phyloP scores from a whole-genome alignment of 805 yeast genomes.

The Kluyveromyces lactis region DNA sequence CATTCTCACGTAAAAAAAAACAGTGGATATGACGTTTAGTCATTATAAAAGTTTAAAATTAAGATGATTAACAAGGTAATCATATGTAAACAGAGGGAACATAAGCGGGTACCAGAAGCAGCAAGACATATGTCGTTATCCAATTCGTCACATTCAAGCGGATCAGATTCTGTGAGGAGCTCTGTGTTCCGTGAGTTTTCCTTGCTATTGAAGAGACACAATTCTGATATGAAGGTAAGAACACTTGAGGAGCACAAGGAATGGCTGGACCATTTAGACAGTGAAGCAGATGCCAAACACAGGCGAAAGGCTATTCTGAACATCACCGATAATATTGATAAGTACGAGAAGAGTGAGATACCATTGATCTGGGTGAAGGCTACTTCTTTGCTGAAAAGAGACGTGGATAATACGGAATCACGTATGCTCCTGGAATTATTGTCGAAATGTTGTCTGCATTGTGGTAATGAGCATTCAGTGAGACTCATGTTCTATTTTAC shows the following conservation, averaged over 20 bases:
- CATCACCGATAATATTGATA: slow-evolving; percentile 42
- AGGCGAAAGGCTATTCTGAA: slow-evolving; percentile 45
- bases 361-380: slow-evolving; percentile 74
- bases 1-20: too few relatives aligned
- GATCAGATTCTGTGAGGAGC: neutral
- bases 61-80: too few relatives aligned
- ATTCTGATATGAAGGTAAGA: neutral
- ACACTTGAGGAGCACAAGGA: neutral
- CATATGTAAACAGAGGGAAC: too few relatives aligned
- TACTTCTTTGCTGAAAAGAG: slow-evolving; percentile 39
- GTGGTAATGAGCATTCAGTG: slow-evolving; percentile 36
- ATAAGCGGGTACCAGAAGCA: too few relatives aligned
- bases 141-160: too few relatives aligned
- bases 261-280: neutral
- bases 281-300: neutral
- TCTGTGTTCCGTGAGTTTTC: slow-evolving; percentile 3
- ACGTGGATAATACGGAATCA: slow-evolving; percentile 22
- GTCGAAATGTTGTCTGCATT: slow-evolving; percentile 45
- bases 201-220: slow-evolving; percentile 1
- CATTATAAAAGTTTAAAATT: too few relatives aligned
- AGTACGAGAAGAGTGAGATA: slow-evolving; percentile 46
- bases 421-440: slow-evolving; percentile 36
- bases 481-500: slow-evolving; percentile 53
- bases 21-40: too few relatives aligned
- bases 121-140: too few relatives aligned